Conservation (phyloP, 345 rosid genomes). For the Melaleuca alternifolia region DNA sequence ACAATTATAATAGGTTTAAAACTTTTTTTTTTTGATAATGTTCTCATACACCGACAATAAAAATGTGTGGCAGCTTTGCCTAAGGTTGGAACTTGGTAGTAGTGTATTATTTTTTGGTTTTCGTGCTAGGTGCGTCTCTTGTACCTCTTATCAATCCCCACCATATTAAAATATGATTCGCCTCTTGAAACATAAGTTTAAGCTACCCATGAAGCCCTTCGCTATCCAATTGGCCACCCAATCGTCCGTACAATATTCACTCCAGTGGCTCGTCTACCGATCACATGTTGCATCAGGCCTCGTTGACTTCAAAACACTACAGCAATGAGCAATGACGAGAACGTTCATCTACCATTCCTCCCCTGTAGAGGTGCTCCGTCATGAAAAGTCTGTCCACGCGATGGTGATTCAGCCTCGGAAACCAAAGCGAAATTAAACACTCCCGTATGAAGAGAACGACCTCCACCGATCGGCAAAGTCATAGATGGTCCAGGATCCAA, state of each 20-base stretch:
- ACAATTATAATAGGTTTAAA: too few relatives aligned
- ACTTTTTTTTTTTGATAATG: too few relatives aligned
- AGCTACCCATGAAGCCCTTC: background rate
- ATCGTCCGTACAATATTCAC: background rate
- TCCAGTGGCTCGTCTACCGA: background rate
- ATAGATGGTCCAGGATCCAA: accelerated
- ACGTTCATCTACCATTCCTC: background rate
- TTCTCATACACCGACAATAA: too few relatives aligned
- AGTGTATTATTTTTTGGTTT: background rate
- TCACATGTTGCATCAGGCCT: background rate
- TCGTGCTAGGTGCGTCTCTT: background rate
- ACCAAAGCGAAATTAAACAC: background rate
- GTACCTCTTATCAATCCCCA: background rate
- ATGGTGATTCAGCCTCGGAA: background rate
- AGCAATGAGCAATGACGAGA: background rate
- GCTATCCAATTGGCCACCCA: background rate
- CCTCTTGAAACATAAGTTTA: background rate
- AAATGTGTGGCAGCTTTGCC: background rate
- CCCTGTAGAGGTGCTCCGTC: background rate
- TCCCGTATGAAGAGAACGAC: background rate
- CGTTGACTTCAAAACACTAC: background rate
- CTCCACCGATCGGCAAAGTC: background rate
- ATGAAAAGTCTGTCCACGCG: background rate
- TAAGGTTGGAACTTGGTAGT: background rate
- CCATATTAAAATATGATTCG: background rate